These are phyloP conservation scores for Mimosa bimucronata DNA, from an alignment of 306 rosid genomes.

Conservation along the genomic window DNA sequence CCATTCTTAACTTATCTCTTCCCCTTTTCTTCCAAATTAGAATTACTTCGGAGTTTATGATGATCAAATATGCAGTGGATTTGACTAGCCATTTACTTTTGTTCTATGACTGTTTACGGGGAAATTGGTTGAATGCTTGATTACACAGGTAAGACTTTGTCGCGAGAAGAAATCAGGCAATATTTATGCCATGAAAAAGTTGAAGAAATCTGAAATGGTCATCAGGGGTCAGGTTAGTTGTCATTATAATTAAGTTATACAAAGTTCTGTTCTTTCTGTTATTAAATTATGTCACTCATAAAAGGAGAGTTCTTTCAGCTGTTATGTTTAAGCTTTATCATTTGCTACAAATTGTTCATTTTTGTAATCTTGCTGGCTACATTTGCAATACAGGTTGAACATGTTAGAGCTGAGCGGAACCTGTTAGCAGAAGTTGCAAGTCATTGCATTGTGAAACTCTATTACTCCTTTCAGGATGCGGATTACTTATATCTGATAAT, in stretches of 20 bases:
- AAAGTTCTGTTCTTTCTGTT: conserved; percentile 22
- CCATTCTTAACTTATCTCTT: neutral
- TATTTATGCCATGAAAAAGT: conserved; percentile 57
- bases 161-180: conserved; percentile 52
- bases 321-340: conserved; percentile 5
- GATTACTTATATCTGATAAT: conserved; percentile 84
- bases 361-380: neutral
- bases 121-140: conserved; percentile 24
- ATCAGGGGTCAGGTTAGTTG: conserved; percentile 52
- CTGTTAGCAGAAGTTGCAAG: conserved; percentile 91
- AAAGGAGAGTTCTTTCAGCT: conserved; percentile 4
- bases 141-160: conserved; percentile 50
- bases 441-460: conserved; percentile 92
- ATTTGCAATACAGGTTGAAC: conserved; percentile 50
- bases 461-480: conserved; percentile 89
- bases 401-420: conserved; percentile 86
- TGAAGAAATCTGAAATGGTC: conserved; percentile 59
- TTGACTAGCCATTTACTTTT: conserved; percentile 16
- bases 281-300: conserved; percentile 3
- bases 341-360: neutral
- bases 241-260: conserved; percentile 18
- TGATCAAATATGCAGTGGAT: conserved; percentile 1
- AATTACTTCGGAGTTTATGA: conserved; percentile 2
- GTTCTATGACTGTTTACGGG: neutral
- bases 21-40: conserved; percentile 1